Base-by-base conservation (phyloP, 192 early-diverging fungal genomes). In the Umbelopsis vinacea region DNA sequence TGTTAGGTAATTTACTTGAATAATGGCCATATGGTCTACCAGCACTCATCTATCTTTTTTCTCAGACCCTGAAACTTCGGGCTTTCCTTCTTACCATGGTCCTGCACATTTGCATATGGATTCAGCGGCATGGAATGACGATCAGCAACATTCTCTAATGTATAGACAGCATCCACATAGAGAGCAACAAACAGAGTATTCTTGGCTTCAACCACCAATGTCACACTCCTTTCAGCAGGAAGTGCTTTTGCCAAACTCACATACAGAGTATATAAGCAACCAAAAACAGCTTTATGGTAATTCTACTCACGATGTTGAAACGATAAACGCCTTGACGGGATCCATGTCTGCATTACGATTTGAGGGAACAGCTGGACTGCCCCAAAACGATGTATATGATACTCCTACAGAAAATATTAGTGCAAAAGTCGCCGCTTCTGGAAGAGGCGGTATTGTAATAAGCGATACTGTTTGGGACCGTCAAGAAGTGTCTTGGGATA, bases 81-180 rank as follows among this genome's bases (percentile, higher is more conserved):
- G 33, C 4, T 37, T 63, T 10, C 37, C 57, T 10, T 63, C 57
- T 19, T 63, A 19, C 33, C 57, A n/a, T 37, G 57, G 57, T 2
- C 8, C 33, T 35, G 14, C 10, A 19, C 48, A 50, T 8, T 1
- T 50, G 15, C 48, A 50, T 50, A 50, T 50, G 48, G 48, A 37
- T n/a, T 19, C 57, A 0, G 2, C 57, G 26, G 33, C 33, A 15
- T 63, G 57, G 57, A 37, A 63, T 19, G 48, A 15, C 26, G 29
- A 63, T 4, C 35, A 35, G 3, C 57, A 63, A 6, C 29, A 37
- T 11, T 19, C 24, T n/a, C 11, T 29, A 63, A 19, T 33, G 33
- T 63, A 63, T 63, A 63, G 57, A 63, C 57, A 38, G 33, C 33
- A 37, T 63, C 29, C 33, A n/a, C 33, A 63, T 63, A 63, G 57